Conservation (phyloP, 257 asterid genomes). For the Linderniella brevidens region DNA sequence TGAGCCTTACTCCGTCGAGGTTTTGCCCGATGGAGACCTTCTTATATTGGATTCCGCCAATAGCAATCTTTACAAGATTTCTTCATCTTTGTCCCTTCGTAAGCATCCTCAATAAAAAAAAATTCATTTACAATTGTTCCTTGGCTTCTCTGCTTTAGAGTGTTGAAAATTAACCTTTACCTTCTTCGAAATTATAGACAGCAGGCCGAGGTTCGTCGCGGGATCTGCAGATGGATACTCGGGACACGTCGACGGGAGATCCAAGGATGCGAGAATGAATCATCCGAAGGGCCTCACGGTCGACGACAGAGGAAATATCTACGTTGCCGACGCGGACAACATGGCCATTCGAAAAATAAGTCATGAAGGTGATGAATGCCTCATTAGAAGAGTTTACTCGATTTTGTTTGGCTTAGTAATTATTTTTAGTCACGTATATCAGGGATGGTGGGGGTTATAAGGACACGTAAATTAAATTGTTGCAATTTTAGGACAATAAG, state of each 20-base stretch:
- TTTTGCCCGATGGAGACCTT: conserved; percentile 49
- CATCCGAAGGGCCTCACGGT: conserved; percentile 62
- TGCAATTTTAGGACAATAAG: too few species aligned
- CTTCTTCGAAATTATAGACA: conserved; percentile 19
- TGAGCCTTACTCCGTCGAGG: conserved; percentile 47
- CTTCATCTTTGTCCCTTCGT: conserved; percentile 55
- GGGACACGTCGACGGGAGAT: conserved; percentile 53
- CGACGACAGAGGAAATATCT: conserved; percentile 61
- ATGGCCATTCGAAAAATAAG: conserved; percentile 68
- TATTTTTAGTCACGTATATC: too few species aligned
- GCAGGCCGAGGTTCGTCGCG: conserved; percentile 47
- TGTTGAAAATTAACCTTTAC: too few species aligned
- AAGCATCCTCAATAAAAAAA: conserved; percentile 17
- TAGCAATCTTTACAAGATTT: conserved; percentile 51
- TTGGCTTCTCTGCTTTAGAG: too few species aligned
- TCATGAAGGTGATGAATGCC: conserved; percentile 31
- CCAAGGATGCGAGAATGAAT: conserved; percentile 52
- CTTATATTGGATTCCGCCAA: conserved; percentile 58
- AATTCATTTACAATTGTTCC: too few species aligned
- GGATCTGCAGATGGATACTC: conserved; percentile 61
- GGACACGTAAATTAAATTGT: too few species aligned
- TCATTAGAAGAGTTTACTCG: not conserved
- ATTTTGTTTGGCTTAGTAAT: not conserved
- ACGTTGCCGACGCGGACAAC: conserved; percentile 54
- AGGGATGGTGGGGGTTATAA: too few species aligned